Evolutionary conservation across 345 rosid genomes (phyloP), one percentile per base, ranked within the genome.

Genomic region (Erodium maritimum): DNA sequence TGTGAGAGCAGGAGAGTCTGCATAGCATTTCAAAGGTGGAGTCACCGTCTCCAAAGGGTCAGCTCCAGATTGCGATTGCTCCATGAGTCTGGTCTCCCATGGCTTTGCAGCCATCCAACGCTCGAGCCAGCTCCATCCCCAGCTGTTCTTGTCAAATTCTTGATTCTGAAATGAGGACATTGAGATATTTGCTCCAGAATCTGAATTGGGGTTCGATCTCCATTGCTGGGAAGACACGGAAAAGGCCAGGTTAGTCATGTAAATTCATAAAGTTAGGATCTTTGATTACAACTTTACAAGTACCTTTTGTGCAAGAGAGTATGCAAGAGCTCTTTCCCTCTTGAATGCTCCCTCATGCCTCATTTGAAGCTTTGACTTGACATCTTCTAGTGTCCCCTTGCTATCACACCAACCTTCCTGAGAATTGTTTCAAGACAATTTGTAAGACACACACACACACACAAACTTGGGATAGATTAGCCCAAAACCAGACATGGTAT

Each of bases 21-120:
- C 63, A 52, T 68, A 75, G 18, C 65, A 50, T 65, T 73, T 77
- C 3, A 61, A 67, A 20, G 77, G 79, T 13, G 82, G 80, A 20
- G 80, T 79, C 19, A 7, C 7, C 33, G 59, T 57, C 23, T 74
- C 76, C 0, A 71, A 58, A 12, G 66, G 61, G 22, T 77, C 76
- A 13, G 69, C 21, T 5, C 59, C 62, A 37, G 80, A 71, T 70
- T 71, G 77, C 46, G 80, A 73, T 71, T 70, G 75, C 53, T 89
- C 96, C 90, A 83, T 80, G 76, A 86, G 68, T 61, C 96, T 69
- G 8, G 89, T 77, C 76, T 89, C 99, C 99, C 96, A 91, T 69
- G 99, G 99, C 75, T 79, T 75, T 48, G 95, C 89, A 0, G 95
- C 96, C 99, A 91, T 89, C 99, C 99, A 91, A 50, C 99, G 93